Percentiles rank a stretch among this genome's conserved stretches.
phyloP scores from a whole-genome alignment of 257 asterid species.

The Solanum medicagineum region DNA sequence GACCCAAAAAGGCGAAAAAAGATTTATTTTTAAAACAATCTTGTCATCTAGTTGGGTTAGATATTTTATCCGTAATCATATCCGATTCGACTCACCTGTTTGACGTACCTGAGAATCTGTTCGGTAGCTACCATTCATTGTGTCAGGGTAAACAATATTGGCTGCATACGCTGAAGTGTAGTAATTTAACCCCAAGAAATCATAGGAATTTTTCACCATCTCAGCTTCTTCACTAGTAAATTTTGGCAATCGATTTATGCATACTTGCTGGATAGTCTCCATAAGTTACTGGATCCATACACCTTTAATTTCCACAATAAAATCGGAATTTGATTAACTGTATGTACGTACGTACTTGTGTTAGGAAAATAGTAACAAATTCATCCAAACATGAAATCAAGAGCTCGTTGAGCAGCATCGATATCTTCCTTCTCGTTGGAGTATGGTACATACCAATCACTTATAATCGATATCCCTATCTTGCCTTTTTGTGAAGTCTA shows the following conservation, averaged over 20 bases:
- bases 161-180: neutral
- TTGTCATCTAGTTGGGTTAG: too few relatives aligned
- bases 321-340: too few relatives aligned
- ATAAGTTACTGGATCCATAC: neutral
- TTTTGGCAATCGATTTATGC: neutral
- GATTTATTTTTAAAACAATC: too few relatives aligned
- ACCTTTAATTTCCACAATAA: neutral
- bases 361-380: too few relatives aligned
- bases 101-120: neutral
- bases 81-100: neutral
- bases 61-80: too few relatives aligned
- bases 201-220: neutral
- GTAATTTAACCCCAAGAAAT: neutral
- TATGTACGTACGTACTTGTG: too few relatives aligned
- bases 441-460: neutral
- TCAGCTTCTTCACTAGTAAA: neutral
- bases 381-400: slow-evolving; percentile 16
- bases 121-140: neutral
- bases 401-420: neutral
- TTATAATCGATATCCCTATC: neutral
- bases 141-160: neutral
- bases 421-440: neutral
- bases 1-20: too few relatives aligned
- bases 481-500: neutral
- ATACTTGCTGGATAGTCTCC: neutral